Evolutionary conservation across 305 asterid species (phyloP), one percentile per base, ranked within the genome.

Genomic region (Fraxinus albicans): DNA sequence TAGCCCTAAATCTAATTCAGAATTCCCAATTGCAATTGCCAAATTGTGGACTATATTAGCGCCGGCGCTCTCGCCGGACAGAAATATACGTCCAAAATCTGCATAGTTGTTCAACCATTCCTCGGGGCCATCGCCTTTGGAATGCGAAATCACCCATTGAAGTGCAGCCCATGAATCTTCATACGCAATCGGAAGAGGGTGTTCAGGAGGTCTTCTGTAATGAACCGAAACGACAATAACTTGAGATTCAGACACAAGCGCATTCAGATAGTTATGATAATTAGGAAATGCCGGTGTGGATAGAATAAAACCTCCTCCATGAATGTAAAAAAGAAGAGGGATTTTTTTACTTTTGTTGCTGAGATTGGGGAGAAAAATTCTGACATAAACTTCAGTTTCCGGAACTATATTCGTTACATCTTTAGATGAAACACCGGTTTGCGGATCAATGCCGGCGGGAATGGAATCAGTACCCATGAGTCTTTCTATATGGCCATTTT

Each of bases 91-190:
- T 0, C 31, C 29, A 8, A 92, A 86, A 77, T 92, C 92, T 0
- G 83, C 91, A 15, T 82, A 85, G 2, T 77, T 67, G 15, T 85
- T 86, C 77, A 92, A 23, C 85, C 88, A 77, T 2, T 85, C 70
- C 76, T 91, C 92, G 0, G 85, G 83, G 0, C 89, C 89, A 0
- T 79, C 27, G 0, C 83, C 86, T 0, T 65, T 78, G 58, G 80
- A 5, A 19, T 89, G 92, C 8, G 91, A 83, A 10, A 83, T 83
- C 23, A 87, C 84, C 94, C 94, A 92, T 65, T 85, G 85, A 15
- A 91, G 77, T 0, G 85, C 91, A n/a, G 89, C 90, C 90, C 88
- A 88, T 6, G 89, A 89, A 82, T 91, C 94, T 6, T 91, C 91
- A 2, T 89, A 91, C 0, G 86, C 90, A 8, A 72, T 38, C 0